These are phyloP conservation scores for Pseudophaeomoniella oleicola DNA, from an alignment of 2,329 filamentous ascomycete species.

Conservation along the genomic window DNA sequence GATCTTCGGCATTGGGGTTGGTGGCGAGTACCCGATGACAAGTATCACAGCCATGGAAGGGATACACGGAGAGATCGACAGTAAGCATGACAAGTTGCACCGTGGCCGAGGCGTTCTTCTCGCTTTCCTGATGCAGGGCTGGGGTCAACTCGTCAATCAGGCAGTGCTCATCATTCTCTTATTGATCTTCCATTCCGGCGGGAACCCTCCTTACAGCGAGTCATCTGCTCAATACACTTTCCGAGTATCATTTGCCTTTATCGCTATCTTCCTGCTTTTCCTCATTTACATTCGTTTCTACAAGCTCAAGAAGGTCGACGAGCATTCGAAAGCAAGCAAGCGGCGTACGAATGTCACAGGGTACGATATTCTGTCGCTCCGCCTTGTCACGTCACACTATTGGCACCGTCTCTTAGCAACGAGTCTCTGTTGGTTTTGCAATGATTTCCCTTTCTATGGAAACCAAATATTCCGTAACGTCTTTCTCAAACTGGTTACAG, in stretches of 20 bases:
- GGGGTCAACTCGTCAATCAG: constrained; percentile 94
- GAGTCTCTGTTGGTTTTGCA: constrained; percentile 81
- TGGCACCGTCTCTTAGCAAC: constrained; percentile 77
- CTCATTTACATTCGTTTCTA: constrained; percentile 90
- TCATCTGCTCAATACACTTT: constrained; percentile 75
- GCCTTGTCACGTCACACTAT: constrained; percentile 66
- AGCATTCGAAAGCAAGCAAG: constrained; percentile 69
- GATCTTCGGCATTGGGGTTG: constrained; percentile 59
- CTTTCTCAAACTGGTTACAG: constrained; percentile 73
- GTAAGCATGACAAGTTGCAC: constrained; percentile 83
- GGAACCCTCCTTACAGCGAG: constrained; percentile 61
- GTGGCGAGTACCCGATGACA: constrained; percentile 55
- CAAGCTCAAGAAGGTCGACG: constrained; percentile 82
- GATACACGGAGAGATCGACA: constrained; percentile 75
- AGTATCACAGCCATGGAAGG: constrained; percentile 92
- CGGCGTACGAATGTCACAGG: constrained; percentile 77
- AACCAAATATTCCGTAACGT: constrained; percentile 94
- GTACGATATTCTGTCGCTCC: constrained; percentile 76
- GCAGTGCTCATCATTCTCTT: constrained; percentile 73
- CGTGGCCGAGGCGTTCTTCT: constrained; percentile 90
- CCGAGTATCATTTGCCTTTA: constrained; percentile 82
- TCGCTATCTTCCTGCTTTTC: constrained; percentile 82
- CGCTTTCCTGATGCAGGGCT: constrained; percentile 96
- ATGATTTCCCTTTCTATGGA: constrained; percentile 98
- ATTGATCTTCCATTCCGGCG: constrained; percentile 73